Evolutionary conservation across 148 eudicot species (phyloP), one percentile per base, ranked within the genome.

Genomic region (Suaeda aralocaspica): DNA sequence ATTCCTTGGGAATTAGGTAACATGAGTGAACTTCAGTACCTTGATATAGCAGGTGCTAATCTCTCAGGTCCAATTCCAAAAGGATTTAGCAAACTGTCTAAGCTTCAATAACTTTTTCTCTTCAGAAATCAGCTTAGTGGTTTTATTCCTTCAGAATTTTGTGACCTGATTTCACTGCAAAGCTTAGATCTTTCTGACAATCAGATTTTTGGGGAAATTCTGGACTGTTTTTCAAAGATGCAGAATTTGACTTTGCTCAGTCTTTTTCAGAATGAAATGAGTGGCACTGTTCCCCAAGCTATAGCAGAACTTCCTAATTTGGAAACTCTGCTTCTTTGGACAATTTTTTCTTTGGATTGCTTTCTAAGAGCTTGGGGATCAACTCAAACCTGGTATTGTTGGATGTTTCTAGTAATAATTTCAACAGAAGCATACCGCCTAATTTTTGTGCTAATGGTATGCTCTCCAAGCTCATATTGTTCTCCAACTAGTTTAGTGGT

Each of bases 141-240:
- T 2, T 36, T 70, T 34, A 84, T 95, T 67, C 96, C 99, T 19
- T 68, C 72, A 49, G 96, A 88, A 51, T 70, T 95, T 62, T 65
- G 92, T 71, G 85, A 76, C n/a, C 73, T 95, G 74, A 70, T 66
- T 34, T 65, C 83, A 46, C 92, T 95, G 24, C 78, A 79, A 60
- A 86, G 87, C 72, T 84, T 95, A 81, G 99, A 95, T 83, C 97
- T 95, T 71, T 95, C 99, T 19, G 97, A 91, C 63, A 95, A 95
- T 61, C 82, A 57, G 1, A 85, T 95, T 64, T 83, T 89, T 66
- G 99, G 99, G 39, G 74, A 81, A 8, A 88, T 95, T 50, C 99
- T 97, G 0, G 87, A 79, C 29, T 86, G 89, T 33, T 91, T 95
- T 64, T 81, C 92, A 7, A 84, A 85, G 66, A 48, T 95, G 79